Evolutionary conservation across 2,329 filamentous ascomycete genomes (phyloP), one percentile per base, ranked within the genome.

Genomic region (Bipolaris bicolor): DNA sequence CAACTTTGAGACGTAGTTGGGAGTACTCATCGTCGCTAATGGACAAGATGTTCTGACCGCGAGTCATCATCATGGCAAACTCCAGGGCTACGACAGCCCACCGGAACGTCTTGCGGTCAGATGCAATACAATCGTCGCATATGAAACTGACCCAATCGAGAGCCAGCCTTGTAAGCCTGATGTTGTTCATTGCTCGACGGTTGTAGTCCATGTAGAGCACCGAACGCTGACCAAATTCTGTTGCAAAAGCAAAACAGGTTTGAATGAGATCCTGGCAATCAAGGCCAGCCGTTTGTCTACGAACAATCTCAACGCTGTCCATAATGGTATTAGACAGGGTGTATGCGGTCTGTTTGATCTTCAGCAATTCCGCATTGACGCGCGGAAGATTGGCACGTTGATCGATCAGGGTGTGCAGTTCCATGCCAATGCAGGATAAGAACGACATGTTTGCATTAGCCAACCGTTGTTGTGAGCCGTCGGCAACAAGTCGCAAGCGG

Each of bases 71-170:
- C 92, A 97, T 98, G 51, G 93, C 91, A 74, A 98, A 97, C 73
- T 99, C 95, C 11, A 99, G 84, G 9, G 95, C 95, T 49, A 93
- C 86, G 31, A 99, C 96, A 7, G 95, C 92, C 95, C 95, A 99
- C 64, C 93, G 89, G 79, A 99, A 99, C 0, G 95, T 97, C 78
- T 94, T 96, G 66, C 94, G 87, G 76, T 99, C 95, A 3, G 92
- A 92, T 9, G 95, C 91, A 66, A 96, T 86, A 76, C 95, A 99
- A 76, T 99, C 95, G 71, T 98, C 94, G 71, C 93, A 97, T 65
- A 99, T 95, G 76, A 99, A 99, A 72, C 91, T 93, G 15, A 99
- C 90, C 95, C 95, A 99, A 75, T 99, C 94, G 10, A 99, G 82
- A 3, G 93, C 92, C 51, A 99, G 83, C 72, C 96, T 91, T 11